A percentile compares a stretch with the other conserved stretches of the same genome.
Conservation (phyloP, 768 basidiomycete species). For the Suillus alpinus region DNA sequence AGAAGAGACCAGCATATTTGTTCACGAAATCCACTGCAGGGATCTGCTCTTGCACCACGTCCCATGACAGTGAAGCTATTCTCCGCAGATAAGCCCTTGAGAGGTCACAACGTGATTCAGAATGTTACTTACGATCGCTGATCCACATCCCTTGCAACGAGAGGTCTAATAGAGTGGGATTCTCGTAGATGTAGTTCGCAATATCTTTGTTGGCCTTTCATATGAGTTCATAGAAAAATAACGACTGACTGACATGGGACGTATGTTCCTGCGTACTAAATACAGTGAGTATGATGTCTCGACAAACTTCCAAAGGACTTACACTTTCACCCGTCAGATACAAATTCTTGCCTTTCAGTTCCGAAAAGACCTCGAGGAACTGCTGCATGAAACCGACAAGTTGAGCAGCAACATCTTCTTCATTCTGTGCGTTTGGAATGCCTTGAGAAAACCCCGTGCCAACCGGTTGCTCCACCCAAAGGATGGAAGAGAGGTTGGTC, state of each 20-base stretch:
- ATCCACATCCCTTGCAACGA: no score
- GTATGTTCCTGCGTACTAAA: conserved; percentile 73
- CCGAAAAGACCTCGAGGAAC: conserved; percentile 71
- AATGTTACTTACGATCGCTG: conserved; percentile 53
- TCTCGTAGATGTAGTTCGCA: conserved; percentile 75
- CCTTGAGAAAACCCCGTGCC: conserved; percentile 80
- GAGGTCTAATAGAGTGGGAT: no score
- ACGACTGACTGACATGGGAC: conserved; percentile 43
- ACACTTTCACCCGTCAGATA: conserved; percentile 77
- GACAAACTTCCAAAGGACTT: conserved; percentile 22
- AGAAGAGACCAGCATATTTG: conserved; percentile 67
- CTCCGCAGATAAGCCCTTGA: neutral
- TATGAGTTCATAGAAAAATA: neutral
- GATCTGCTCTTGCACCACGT: conserved; percentile 65
- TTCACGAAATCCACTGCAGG: conserved; percentile 74
- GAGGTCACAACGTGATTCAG: neutral
- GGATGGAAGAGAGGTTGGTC: conserved; percentile 74
- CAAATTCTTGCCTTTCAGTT: conserved; percentile 69
- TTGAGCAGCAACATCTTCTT: conserved; percentile 56
- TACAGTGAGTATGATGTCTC: neutral
- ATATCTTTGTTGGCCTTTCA: conserved; percentile 45
- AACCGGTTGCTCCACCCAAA: conserved; percentile 79
- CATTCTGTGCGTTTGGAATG: conserved; percentile 55
- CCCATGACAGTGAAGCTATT: conserved; percentile 56
- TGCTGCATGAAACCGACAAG: conserved; percentile 63